Evolutionary conservation across 228 moss, liverwort and hornwort species (phyloP).

Genomic region (Sphagnum magellanicum): DNA sequence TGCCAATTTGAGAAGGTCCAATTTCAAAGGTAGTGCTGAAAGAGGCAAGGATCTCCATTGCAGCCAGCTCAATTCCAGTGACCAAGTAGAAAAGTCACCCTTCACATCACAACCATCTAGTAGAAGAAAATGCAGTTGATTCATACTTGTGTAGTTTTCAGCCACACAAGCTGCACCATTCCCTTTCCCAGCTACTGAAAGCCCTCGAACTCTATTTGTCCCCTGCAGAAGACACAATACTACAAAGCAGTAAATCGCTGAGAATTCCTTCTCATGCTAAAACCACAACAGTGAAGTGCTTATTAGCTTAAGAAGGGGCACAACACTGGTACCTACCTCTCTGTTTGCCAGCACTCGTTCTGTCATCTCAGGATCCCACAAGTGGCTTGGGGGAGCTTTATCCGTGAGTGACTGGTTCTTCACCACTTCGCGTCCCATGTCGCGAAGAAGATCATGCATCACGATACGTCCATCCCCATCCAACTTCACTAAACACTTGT

Average conservation of each 20-base stretch:
- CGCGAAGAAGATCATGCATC: too few species aligned
- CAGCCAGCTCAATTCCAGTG: conserved; percentile 23
- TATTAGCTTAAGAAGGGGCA: neutral
- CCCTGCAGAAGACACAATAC: conserved; percentile 4
- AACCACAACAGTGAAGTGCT: neutral
- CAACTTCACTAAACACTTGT: too few species aligned
- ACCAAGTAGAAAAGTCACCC: conserved; percentile 13
- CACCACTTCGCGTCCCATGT: too few species aligned
- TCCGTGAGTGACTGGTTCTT: too few species aligned
- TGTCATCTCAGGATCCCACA: too few species aligned
- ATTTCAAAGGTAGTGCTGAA: conserved; percentile 4
- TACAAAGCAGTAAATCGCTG: neutral
- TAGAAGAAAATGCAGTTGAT: conserved; percentile 21
- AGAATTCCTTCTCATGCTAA: neutral
- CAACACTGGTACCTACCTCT: too few species aligned
- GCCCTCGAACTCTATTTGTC: conserved; percentile 8
- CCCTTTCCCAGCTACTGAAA: conserved; percentile 14
- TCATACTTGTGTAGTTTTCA: conserved; percentile 5
- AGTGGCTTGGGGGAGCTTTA: too few species aligned
- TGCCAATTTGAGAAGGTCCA: neutral
- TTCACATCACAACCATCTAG: conserved; percentile 14
- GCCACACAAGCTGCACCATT: neutral
- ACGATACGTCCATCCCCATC: too few species aligned
- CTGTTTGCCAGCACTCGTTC: too few species aligned
- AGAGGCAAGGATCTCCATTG: conserved; percentile 23